Evolutionary conservation across 345 rosid genomes (phyloP).

Genomic region (Erodium maritimum): DNA sequence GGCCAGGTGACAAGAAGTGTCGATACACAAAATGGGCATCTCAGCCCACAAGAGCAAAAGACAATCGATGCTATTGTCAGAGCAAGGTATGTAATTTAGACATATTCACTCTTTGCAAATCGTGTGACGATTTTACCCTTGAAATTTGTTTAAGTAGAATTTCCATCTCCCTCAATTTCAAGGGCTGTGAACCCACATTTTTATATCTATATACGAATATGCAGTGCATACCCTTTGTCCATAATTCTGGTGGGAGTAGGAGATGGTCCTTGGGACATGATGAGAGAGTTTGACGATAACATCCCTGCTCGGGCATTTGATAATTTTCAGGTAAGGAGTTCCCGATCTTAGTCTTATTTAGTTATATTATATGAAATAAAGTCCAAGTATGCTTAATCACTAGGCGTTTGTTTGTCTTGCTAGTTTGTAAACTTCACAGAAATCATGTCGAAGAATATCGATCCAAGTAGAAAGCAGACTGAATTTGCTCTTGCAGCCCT

Average conservation of each 20-base stretch:
- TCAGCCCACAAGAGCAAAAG: conserved; percentile 35
- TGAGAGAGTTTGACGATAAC: conserved; percentile 46
- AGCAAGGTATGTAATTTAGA: conserved; percentile 23
- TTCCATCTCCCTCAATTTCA: too few relatives aligned
- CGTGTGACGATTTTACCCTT: too few relatives aligned
- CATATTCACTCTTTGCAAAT: too few relatives aligned
- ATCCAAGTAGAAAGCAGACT: conserved; percentile 22
- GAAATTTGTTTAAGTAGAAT: too few relatives aligned
- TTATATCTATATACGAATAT: background rate
- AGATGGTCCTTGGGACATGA: conserved; percentile 12
- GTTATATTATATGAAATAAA: too few relatives aligned
- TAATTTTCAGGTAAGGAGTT: conserved; percentile 30
- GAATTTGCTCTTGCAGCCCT: conserved; percentile 16
- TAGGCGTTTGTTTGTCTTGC: background rate
- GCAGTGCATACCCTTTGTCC: conserved; percentile 33
- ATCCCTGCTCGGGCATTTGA: conserved; percentile 39
- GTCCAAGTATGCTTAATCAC: too few relatives aligned
- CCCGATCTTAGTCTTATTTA: too few relatives aligned
- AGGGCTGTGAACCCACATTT: too few relatives aligned
- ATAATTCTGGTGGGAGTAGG: conserved; percentile 42
- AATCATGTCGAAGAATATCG: conserved; percentile 30
- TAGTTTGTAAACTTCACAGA: conserved; percentile 46
- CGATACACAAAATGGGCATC: conserved; percentile 25
- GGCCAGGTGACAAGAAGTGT: conserved; percentile 49
- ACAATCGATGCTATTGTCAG: conserved; percentile 40